Base-by-base conservation (phyloP, 2,329 filamentous ascomycete species). In the Sphaerulina vaccinii region DNA sequence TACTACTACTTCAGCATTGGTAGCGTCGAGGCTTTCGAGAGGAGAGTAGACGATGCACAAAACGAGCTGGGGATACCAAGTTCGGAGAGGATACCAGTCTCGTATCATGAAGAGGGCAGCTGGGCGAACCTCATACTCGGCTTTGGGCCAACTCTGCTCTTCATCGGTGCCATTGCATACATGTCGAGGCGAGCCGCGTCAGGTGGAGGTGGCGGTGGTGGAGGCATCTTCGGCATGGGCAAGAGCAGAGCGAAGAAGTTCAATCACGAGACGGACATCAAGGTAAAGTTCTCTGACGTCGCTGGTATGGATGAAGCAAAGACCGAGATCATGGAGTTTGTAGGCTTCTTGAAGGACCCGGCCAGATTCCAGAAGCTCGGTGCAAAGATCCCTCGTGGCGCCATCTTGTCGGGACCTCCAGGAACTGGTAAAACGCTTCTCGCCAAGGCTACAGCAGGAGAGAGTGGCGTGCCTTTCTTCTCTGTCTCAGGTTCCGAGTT, bases 251-350 rank as follows among this genome's bases (percentile, higher is more conserved):
- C 93, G 21, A 97, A 96, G 78, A 87, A 88, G 65, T 99, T 97
- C 79, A 99, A 96, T 71, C 91, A 96, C 62, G 93, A 99, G 76
- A 89, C 88, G 9, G 89, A 93, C 51, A 82, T 99, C 75, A 96
- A 95, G 75, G 91, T 95, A 71, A 97, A 96, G 73, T 99, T 99
- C 70, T 79, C 88, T 40, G 93, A 99, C 69, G 93, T 99, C 37
- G 93, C 93, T 36, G 93, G 93, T 61, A 92, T 97, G 85, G 93
- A 99, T 69, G 93, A 99, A 74, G 93, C 93, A 51, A 99, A 99
- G 79, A 79, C 85, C 51, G 93, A 99, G 73, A 99, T 99, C 62
- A 96, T 97, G 90, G 93, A 99, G 72, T 99, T 99, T 65, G 93
- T 99, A 62, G 91, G 87, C 69, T 99, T 99, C 78, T 75, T 99